Percentiles rank a stretch among this genome's conserved stretches.
Conservation (phyloP, 441 rosid genomes). For the Omphalea diandra region DNA sequence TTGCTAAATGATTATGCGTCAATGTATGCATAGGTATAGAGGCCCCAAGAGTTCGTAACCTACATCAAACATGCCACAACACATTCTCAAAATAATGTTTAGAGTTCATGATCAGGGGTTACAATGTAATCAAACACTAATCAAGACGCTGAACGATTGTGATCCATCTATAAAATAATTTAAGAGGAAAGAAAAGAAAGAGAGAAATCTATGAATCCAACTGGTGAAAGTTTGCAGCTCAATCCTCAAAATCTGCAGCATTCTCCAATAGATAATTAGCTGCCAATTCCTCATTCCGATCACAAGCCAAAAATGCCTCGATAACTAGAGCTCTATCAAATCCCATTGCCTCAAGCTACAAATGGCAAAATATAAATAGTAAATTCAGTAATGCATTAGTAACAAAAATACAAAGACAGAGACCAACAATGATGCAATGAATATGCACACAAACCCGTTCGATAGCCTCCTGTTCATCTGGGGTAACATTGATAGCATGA, state of each 20-base stretch:
- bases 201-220: constrained; percentile 25
- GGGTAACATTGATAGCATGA: constrained; percentile 89
- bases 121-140: constrained; percentile 21
- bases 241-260: constrained; percentile 93
- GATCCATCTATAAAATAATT: constrained; percentile 8
- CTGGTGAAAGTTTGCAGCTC: constrained; percentile 20
- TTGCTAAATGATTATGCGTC: too few relatives aligned
- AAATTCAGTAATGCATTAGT: too few relatives aligned
- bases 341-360: constrained; percentile 94
- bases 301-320: constrained; percentile 99
- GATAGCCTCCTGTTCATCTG: constrained; percentile 90
- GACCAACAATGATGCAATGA: too few relatives aligned
- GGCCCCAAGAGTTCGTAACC: neutral
- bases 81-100: constrained; percentile 23
- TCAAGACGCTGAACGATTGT: neutral
- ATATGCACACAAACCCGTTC: constrained; percentile 50
- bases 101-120: neutral
- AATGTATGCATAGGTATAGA: neutral
- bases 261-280: constrained; percentile 95
- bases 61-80: constrained; percentile 6
- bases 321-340: constrained; percentile 91
- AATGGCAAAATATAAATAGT: neutral
- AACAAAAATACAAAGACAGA: too few relatives aligned
- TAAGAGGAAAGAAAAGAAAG: neutral
- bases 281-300: constrained; percentile 95